phyloP scores from a whole-genome alignment of 2,329 filamentous ascomycete genomes.

The Tolypocladium guangdongense region DNA sequence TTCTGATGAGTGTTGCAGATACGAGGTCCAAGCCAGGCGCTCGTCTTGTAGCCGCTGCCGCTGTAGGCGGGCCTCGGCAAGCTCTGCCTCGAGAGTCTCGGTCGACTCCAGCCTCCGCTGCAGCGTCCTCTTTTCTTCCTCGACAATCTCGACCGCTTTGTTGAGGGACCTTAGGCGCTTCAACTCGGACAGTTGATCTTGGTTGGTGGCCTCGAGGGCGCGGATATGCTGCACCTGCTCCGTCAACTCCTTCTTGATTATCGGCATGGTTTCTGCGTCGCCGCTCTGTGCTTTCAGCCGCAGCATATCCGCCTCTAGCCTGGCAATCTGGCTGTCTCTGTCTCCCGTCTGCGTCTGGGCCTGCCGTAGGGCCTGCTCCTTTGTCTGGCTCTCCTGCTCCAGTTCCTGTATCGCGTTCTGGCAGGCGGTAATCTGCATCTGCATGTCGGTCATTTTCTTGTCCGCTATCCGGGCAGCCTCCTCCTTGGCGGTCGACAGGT shows the following conservation, averaged over 20 bases:
- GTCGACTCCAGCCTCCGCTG: constrained; percentile 68
- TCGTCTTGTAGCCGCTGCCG: constrained; percentile 85
- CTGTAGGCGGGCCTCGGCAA: constrained; percentile 71
- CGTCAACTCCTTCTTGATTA: constrained; percentile 79
- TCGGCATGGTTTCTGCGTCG: constrained; percentile 72
- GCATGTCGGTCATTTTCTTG: constrained; percentile 42
- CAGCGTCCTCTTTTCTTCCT: constrained; percentile 84
- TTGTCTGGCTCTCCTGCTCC: constrained; percentile 44
- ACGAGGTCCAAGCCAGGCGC: constrained; percentile 73
- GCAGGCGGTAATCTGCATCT: constrained; percentile 36
- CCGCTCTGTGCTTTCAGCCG: constrained; percentile 76
- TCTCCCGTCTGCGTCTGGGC: constrained; percentile 57
- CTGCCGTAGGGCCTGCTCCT: constrained; percentile 44
- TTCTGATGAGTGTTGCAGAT: constrained; percentile 59
- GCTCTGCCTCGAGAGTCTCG: constrained; percentile 61
- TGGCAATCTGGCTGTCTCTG: constrained; percentile 59
- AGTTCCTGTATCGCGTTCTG: constrained; percentile 44
- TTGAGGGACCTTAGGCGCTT: constrained; percentile 70
- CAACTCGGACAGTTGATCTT: constrained; percentile 69
- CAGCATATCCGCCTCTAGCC: constrained; percentile 73
- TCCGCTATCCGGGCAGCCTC: constrained; percentile 56
- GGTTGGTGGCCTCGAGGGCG: constrained; percentile 66
- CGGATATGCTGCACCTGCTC: constrained; percentile 91
- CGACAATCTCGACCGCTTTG: constrained; percentile 84
- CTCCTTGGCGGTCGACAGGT: constrained; percentile 50